These are phyloP conservation scores for Cadophora gregata DNA, from an alignment of 2,329 filamentous ascomycete species.

Conservation along the genomic window DNA sequence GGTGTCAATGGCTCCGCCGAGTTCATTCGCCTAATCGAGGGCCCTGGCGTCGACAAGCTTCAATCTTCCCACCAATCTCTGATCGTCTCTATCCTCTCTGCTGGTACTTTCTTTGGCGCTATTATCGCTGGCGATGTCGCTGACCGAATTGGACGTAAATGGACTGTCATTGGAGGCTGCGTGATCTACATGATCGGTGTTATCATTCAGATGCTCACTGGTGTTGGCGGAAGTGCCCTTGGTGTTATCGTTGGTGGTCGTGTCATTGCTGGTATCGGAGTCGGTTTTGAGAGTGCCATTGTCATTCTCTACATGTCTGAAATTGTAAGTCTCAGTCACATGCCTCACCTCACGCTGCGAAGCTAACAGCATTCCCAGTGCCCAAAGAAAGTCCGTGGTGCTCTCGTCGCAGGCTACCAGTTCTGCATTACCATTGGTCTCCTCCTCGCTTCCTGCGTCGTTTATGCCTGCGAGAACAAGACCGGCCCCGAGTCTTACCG, in stretches of 20 bases:
- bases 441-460: constrained; percentile 74
- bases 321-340: constrained; percentile 41
- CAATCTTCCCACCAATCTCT: constrained; percentile 67
- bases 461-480: constrained; percentile 71
- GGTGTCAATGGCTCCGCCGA: constrained; percentile 61
- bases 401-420: constrained; percentile 82
- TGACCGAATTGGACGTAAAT: constrained; percentile 75
- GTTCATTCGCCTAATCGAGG: constrained; percentile 29
- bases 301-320: constrained; percentile 80
- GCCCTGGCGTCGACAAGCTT: constrained; percentile 55
- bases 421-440: constrained; percentile 84
- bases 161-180: constrained; percentile 63
- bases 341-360: not conserved
- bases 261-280: constrained; percentile 77
- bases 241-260: constrained; percentile 72
- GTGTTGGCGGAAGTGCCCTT: constrained; percentile 56
- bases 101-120: constrained; percentile 81
- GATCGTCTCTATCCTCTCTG: constrained; percentile 63
- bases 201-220: constrained; percentile 66
- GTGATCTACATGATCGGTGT: constrained; percentile 74
- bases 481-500: constrained; percentile 73
- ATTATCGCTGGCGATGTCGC: constrained; percentile 78
- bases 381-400: constrained; percentile 77
- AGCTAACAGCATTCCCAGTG: constrained; percentile 43
- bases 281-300: constrained; percentile 80